These are phyloP conservation scores for Pseudognaphalium luteoalbum DNA, from an alignment of 129 eudicot species.

Conservation along the genomic window DNA sequence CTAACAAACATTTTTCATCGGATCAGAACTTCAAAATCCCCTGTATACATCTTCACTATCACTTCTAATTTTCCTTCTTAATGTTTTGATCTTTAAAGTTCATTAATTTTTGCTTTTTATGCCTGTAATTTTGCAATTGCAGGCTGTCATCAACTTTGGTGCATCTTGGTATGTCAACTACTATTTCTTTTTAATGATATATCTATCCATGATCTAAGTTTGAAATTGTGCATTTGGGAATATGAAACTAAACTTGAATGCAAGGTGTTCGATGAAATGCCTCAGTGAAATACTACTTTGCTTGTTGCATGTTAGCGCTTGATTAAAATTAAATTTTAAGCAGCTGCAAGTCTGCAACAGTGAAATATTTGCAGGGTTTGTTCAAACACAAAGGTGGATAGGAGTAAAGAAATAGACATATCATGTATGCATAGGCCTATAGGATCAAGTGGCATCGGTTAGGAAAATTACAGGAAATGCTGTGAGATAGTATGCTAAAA, in stretches of 20 bases:
- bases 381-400: not conserved
- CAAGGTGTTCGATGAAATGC: slow-evolving; percentile 55
- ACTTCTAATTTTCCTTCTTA: not conserved
- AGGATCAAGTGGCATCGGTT: not conserved
- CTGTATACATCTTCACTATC: slow-evolving; percentile 38
- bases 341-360: not conserved
- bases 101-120: not conserved
- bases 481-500: not conserved
- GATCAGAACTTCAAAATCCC: slow-evolving; percentile 62
- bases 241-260: slow-evolving; percentile 16
- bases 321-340: not conserved
- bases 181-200: not conserved
- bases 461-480: not conserved
- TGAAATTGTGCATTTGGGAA: not conserved
- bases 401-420: not conserved
- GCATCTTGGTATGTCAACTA: slow-evolving; percentile 73
- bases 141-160: slow-evolving; percentile 86
- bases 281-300: slow-evolving; percentile 13
- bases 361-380: not conserved
- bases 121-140: slow-evolving; percentile 17
- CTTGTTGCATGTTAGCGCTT: not conserved
- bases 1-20: slow-evolving; percentile 60
- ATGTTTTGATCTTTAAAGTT: not conserved
- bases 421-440: not conserved
- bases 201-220: not conserved